phyloP scores from a whole-genome alignment of 106 monocot species.

The Apostasia shenzhenica region DNA sequence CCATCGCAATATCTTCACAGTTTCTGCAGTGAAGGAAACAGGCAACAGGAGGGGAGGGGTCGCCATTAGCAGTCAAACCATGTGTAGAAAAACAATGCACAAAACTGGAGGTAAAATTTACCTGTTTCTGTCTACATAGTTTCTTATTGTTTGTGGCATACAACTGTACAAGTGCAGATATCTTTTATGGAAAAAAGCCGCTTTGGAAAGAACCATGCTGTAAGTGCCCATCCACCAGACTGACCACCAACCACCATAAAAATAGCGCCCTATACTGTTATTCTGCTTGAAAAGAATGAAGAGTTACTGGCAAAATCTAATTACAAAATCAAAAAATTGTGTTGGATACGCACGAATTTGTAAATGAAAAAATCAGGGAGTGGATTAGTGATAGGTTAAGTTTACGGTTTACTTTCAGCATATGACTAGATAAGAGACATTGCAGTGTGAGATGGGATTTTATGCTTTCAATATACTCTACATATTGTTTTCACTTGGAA shows the following conservation, averaged over 20 bases:
- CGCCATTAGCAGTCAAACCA: not conserved
- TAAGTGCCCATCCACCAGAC: conserved; percentile 82
- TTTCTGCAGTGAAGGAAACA: conserved; percentile 28
- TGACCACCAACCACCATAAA: conserved; percentile 77
- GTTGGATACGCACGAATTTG: too few relatives aligned
- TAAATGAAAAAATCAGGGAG: too few relatives aligned
- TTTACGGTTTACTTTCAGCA: too few relatives aligned
- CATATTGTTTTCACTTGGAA: too few relatives aligned
- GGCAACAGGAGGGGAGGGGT: conserved; percentile 9
- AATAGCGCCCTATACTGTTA: conserved; percentile 26
- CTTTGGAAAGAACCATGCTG: conserved; percentile 83
- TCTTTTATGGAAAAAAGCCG: conserved; percentile 78
- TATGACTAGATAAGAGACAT: too few relatives aligned
- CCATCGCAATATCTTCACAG: conserved; percentile 88
- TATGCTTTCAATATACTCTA: too few relatives aligned
- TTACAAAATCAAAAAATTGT: too few relatives aligned
- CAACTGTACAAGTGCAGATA: conserved; percentile 62
- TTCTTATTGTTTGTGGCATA: conserved; percentile 57
- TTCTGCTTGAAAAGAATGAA: conserved; percentile 20
- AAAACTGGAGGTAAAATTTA: conserved; percentile 6
- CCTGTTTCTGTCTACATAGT: conserved; percentile 58
- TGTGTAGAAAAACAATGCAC: not conserved
- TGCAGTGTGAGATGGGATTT: too few relatives aligned
- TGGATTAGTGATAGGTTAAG: too few relatives aligned
- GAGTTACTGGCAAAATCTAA: not conserved